Conservation (phyloP, 2,329 filamentous ascomycete species). For the Phaeomoniella chlamydospora region DNA sequence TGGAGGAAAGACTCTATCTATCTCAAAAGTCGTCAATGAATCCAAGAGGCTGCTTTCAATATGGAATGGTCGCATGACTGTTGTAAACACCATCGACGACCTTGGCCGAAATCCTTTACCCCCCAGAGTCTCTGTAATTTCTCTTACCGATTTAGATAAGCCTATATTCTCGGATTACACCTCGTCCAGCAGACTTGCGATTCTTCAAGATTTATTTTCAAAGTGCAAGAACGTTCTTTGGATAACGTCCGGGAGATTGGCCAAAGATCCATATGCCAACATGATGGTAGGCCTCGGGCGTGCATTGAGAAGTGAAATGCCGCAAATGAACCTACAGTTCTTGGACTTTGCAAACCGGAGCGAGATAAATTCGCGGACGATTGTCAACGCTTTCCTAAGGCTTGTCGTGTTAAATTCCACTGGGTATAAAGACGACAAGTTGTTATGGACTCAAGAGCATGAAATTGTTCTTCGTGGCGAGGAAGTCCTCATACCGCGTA, state of each 20-base stretch:
- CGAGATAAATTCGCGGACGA: background rate
- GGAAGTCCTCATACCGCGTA: slow-evolving; percentile 14
- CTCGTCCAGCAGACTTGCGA: slow-evolving; percentile 7
- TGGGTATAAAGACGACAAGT: slow-evolving; percentile 4
- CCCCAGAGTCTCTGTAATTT: slow-evolving; percentile 4
- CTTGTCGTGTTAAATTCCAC: slow-evolving; percentile 7
- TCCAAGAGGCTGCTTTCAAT: background rate
- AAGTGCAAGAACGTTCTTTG: slow-evolving; percentile 6
- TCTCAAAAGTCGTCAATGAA: background rate
- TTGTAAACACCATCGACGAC: background rate
- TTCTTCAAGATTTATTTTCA: slow-evolving; percentile 6
- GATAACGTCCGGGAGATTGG: slow-evolving; percentile 9
- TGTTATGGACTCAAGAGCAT: slow-evolving; percentile 16
- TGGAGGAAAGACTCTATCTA: slow-evolving; percentile 1
- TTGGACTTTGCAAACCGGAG: slow-evolving; percentile 2
- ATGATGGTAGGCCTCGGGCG: slow-evolving; percentile 12
- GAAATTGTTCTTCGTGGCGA: slow-evolving; percentile 14
- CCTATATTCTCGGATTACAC: slow-evolving; percentile 13
- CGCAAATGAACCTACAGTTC: slow-evolving; percentile 1
- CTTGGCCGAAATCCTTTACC: background rate
- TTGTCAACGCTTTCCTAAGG: slow-evolving; percentile 8
- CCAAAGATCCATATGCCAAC: slow-evolving; percentile 9
- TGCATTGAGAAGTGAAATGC: slow-evolving; percentile 10
- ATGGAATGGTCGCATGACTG: background rate
- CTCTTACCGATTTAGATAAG: slow-evolving; percentile 15